Percentiles rank a stretch among this genome's conserved stretches.
These are phyloP conservation scores for Carpinus viminea DNA, from an alignment of 306 rosid genomes.

Conservation along the genomic window DNA sequence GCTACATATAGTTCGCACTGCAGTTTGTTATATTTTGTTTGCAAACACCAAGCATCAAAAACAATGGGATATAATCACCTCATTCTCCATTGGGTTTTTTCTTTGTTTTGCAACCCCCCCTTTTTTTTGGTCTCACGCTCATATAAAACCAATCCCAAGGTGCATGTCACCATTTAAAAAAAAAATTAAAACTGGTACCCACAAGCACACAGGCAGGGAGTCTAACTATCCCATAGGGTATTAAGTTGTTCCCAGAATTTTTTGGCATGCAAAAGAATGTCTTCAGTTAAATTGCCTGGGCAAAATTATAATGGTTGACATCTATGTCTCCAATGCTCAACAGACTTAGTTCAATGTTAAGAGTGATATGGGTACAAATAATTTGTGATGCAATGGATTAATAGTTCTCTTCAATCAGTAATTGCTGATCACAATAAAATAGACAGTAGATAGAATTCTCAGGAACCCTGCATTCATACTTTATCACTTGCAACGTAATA, in stretches of 20 bases:
- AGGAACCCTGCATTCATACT: slow-evolving; percentile 10
- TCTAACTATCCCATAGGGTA: not conserved
- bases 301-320: not conserved
- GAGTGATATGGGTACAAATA: slow-evolving; percentile 15
- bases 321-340: not conserved
- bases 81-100: not conserved
- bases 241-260: not conserved
- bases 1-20: not conserved
- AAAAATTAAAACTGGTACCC: not conserved
- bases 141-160: not conserved
- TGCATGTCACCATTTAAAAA: not conserved
- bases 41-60: not conserved
- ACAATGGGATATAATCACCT: not conserved
- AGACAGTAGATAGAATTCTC: slow-evolving; percentile 14
- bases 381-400: not conserved
- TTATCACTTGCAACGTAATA: not conserved
- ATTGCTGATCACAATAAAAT: not conserved
- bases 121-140: not conserved
- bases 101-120: not conserved
- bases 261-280: not conserved
- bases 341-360: not conserved
- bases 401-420: slow-evolving; percentile 14
- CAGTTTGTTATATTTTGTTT: not conserved
- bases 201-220: not conserved
- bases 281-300: not conserved